Evolutionary conservation across 1,284 basidiomycete species (phyloP).

Genomic region (Trametes sp.): DNA sequence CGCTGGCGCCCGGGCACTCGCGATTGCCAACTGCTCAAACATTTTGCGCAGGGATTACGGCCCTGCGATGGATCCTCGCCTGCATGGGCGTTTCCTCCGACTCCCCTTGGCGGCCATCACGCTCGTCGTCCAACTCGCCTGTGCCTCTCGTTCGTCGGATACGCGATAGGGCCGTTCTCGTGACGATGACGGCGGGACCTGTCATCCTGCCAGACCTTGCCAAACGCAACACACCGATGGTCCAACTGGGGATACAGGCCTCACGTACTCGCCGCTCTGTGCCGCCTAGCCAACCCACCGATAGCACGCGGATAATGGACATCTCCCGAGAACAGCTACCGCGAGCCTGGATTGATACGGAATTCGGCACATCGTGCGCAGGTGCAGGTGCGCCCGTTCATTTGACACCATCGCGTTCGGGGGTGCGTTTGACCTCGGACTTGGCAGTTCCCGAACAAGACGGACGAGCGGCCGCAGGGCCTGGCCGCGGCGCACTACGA

Average conservation of each 20-base stretch:
- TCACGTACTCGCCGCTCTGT: not conserved
- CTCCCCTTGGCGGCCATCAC: too few relatives aligned
- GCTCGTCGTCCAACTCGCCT: not conserved
- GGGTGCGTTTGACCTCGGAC: not conserved
- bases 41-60: too few relatives aligned
- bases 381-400: constrained; percentile 1
- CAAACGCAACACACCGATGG: too few relatives aligned
- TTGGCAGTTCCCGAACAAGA: constrained; percentile 1
- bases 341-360: too few relatives aligned
- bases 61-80: too few relatives aligned
- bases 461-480: not conserved
- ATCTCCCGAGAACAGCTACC: too few relatives aligned
- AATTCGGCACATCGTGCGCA: too few relatives aligned
- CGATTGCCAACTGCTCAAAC: too few relatives aligned
- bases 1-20: too few relatives aligned
- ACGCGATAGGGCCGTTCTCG: not conserved
- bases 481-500: not conserved
- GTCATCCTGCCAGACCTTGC: not conserved
- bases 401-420: not conserved
- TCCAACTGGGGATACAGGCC: too few relatives aligned
- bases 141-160: not conserved
- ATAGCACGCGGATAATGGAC: too few relatives aligned
- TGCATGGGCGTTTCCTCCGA: too few relatives aligned
- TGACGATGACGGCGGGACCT: not conserved
- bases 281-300: not conserved